Base-by-base conservation (phyloP, 108 stramenopile species). In the Nitzschia palea region DNA sequence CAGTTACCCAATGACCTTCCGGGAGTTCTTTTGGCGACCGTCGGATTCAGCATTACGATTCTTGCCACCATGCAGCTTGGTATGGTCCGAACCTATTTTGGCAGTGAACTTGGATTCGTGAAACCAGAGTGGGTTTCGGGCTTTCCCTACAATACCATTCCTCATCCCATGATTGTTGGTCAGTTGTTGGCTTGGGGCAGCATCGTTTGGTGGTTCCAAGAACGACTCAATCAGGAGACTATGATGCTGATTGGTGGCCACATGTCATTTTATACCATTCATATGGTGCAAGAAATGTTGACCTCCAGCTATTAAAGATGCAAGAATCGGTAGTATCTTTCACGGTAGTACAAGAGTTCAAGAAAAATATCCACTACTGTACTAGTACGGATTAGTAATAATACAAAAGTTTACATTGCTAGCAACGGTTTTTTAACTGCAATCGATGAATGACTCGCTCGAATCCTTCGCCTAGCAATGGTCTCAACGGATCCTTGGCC, bases 81-180 rank as follows among this genome's bases (percentile, higher is more conserved):
- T 4, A 79, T 83, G 73, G 77, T 75, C 56, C 82, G 82, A 17
- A 83, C 82, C 36, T 83, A 83, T 56, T 83, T 83, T 69, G 82
- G 82, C 26, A 62, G 69, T n/a, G 82, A 83, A 33, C 62, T 83
- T 8, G 82, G 77, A 9, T 83, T 83, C 53, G 77, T 78, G 36
- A 68, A 78, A 34, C 82, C 82, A 25, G 34, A 70, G 33, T 83
- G 82, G 82, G 75, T 83, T 53, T 48, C 26, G 20, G 82, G 82
- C 22, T 83, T 83, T 32, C 82, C 82, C 17, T 83, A 83, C 66
- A 70, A 70, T 47, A 68, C 52, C 29, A 83, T 83, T 58, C 82
- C 82, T 31, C 82, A 83, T 54, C 82, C 82, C 66, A 83, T 83
- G 82, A 83, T 83, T 54, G 77, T 78, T 26, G 82, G 82, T 31